Conservation (phyloP, 352 stramenopile species). For the Phytophthora sp. region DNA sequence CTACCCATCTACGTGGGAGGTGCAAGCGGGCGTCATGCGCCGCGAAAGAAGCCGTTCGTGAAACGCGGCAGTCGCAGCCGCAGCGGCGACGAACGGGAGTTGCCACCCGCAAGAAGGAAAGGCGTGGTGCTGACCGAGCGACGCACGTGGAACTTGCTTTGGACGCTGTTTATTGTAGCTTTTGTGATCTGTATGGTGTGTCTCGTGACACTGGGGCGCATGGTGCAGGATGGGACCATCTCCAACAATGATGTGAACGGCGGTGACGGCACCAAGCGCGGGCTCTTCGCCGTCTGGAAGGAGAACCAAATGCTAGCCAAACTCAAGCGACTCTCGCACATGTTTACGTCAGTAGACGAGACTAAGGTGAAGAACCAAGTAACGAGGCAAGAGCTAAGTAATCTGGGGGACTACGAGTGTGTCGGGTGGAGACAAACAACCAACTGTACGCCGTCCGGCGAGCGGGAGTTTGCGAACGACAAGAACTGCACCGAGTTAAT, state of each 20-base stretch:
- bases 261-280: slow-evolving; percentile 25
- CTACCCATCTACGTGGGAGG: slow-evolving; percentile 47
- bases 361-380: slow-evolving; percentile 27
- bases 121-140: slow-evolving; percentile 22
- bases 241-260: slow-evolving; percentile 52
- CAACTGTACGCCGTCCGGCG: slow-evolving; percentile 52
- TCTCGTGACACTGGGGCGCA: slow-evolving; percentile 49
- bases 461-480: slow-evolving; percentile 45
- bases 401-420: slow-evolving; percentile 65
- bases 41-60: slow-evolving; percentile 41
- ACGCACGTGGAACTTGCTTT: slow-evolving; percentile 54
- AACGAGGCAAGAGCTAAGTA: slow-evolving; percentile 27
- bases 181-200: slow-evolving; percentile 61
- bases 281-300: slow-evolving; percentile 47
- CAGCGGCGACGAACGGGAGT: slow-evolving; percentile 31
- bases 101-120: slow-evolving; percentile 12
- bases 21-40: slow-evolving; percentile 28
- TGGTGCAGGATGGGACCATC: slow-evolving; percentile 54
- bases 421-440: slow-evolving; percentile 60
- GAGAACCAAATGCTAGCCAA: slow-evolving; percentile 49
- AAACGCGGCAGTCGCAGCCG: slow-evolving; percentile 40
- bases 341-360: slow-evolving; percentile 43
- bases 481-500: slow-evolving; percentile 47
- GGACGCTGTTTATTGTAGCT: slow-evolving; percentile 49
- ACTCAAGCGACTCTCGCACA: slow-evolving; percentile 47